A percentile compares a stretch with the other conserved stretches of the same genome.
These are phyloP conservation scores for Phoenix dactylifera DNA, from an alignment of 176 grass and related monocot genomes.

Conservation along the genomic window DNA sequence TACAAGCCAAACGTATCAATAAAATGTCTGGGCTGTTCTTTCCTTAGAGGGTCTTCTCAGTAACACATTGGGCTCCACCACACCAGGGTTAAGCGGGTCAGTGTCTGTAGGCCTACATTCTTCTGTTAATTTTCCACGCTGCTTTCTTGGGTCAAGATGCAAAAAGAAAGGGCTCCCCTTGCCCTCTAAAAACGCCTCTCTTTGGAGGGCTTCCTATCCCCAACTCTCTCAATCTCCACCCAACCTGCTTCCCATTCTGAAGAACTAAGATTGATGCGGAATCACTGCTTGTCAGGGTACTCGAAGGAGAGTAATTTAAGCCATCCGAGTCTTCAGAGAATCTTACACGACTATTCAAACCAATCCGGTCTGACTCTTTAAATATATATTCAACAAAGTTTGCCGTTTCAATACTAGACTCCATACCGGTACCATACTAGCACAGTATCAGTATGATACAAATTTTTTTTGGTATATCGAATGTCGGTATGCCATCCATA, in stretches of 20 bases:
- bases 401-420: too few relatives aligned
- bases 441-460: too few relatives aligned
- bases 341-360: constrained; percentile 11
- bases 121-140: constrained; percentile 31
- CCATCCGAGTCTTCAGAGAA: constrained; percentile 22
- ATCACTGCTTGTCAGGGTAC: constrained; percentile 5
- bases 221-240: constrained; percentile 1
- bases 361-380: constrained; percentile 27
- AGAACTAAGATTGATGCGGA: constrained; percentile 18
- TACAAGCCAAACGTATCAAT: constrained; percentile 52
- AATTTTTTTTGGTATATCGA: too few relatives aligned
- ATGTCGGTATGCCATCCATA: too few relatives aligned
- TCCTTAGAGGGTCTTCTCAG: constrained; percentile 27
- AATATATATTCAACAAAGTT: constrained; percentile 15
- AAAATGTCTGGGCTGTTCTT: constrained; percentile 39
- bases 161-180: constrained; percentile 22
- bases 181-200: constrained; percentile 1
- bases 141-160: constrained; percentile 34
- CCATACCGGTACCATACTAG: too few relatives aligned
- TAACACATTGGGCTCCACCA: constrained; percentile 24
- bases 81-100: constrained; percentile 29
- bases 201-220: constrained; percentile 1
- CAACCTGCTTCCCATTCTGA: constrained; percentile 22
- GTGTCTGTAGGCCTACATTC: constrained; percentile 26
- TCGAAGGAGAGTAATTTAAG: constrained; percentile 13